These are phyloP conservation scores for Polyporus arcularius DNA, from an alignment of 768 basidiomycete genomes.

Conservation along the genomic window DNA sequence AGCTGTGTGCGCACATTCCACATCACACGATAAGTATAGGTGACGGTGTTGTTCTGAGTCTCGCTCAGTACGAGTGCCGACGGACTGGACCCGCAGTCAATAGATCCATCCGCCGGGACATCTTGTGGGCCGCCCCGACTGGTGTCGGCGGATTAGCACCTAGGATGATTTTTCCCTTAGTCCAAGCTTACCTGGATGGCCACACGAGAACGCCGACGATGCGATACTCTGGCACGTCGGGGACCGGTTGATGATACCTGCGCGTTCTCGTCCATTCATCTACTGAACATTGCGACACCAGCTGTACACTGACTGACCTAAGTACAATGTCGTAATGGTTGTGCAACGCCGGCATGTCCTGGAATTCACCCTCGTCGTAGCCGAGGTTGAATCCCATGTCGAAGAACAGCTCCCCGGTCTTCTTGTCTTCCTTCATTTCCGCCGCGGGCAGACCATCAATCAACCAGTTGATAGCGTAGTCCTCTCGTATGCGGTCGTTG, in stretches of 20 bases:
- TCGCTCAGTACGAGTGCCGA: slow-evolving; percentile 64
- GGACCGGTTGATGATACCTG: slow-evolving; percentile 76
- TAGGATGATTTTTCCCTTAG: not conserved
- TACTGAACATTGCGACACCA: not conserved
- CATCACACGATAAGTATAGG: slow-evolving; percentile 85
- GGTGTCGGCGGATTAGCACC: not conserved
- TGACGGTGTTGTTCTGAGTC: slow-evolving; percentile 57
- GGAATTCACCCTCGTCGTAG: slow-evolving; percentile 56
- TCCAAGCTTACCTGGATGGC: slow-evolving; percentile 45
- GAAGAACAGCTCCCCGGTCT: slow-evolving; percentile 84
- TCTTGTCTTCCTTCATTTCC: slow-evolving; percentile 83
- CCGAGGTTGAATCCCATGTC: slow-evolving; percentile 97
- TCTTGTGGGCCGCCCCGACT: slow-evolving; percentile 68
- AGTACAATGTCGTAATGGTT: slow-evolving; percentile 92
- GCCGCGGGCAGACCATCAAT: slow-evolving; percentile 93
- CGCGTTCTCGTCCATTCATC: not conserved
- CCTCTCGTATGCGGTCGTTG: slow-evolving; percentile 87
- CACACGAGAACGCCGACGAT: slow-evolving; percentile 95
- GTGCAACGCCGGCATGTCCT: slow-evolving; percentile 70
- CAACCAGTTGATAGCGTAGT: slow-evolving; percentile 94
- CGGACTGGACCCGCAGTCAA: slow-evolving; percentile 53
- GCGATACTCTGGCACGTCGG: slow-evolving; percentile 62
- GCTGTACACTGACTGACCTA: slow-evolving; percentile 44
- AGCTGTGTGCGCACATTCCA: slow-evolving; percentile 66
- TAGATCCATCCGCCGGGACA: slow-evolving; percentile 27